Conservation (phyloP, 306 rosid genomes). For the Senna tora region DNA sequence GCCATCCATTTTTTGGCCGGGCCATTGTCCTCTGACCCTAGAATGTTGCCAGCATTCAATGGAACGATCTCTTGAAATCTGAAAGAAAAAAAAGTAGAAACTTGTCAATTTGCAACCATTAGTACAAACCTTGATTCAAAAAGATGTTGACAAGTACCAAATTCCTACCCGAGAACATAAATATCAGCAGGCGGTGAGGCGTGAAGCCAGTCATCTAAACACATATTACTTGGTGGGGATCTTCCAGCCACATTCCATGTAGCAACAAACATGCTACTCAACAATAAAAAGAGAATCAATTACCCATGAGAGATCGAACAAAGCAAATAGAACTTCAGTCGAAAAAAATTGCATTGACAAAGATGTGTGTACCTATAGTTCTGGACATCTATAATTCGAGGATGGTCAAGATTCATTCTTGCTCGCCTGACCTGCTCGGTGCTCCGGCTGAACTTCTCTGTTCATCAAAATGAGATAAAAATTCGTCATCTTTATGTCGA, state of each 20-base stretch:
- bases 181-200: conserved; percentile 97
- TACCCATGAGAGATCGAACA: conserved; percentile 35
- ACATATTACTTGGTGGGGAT: conserved; percentile 86
- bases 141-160: conserved; percentile 18
- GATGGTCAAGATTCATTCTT: conserved; percentile 95
- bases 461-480: conserved; percentile 38
- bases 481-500: conserved; percentile 6
- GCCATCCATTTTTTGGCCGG: conserved; percentile 99
- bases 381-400: conserved; percentile 95
- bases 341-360: conserved; percentile 21
- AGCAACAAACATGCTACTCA: conserved; percentile 85
- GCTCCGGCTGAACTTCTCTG: conserved; percentile 86
- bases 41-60: conserved; percentile 93
- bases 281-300: conserved; percentile 22
- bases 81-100: conserved; percentile 39
- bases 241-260: conserved; percentile 99
- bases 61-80: conserved; percentile 99
- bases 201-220: conserved; percentile 93
- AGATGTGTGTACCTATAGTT: conserved; percentile 67
- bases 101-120: conserved; percentile 28
- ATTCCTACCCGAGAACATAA: conserved; percentile 94
- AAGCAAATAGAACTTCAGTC: conserved; percentile 26
- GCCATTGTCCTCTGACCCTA: conserved; percentile 98
- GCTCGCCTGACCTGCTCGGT: conserved; percentile 71
- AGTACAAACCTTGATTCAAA: conserved; percentile 19